These are phyloP conservation scores for Andrographis paniculata DNA, from an alignment of 305 asterid species.

Conservation along the genomic window DNA sequence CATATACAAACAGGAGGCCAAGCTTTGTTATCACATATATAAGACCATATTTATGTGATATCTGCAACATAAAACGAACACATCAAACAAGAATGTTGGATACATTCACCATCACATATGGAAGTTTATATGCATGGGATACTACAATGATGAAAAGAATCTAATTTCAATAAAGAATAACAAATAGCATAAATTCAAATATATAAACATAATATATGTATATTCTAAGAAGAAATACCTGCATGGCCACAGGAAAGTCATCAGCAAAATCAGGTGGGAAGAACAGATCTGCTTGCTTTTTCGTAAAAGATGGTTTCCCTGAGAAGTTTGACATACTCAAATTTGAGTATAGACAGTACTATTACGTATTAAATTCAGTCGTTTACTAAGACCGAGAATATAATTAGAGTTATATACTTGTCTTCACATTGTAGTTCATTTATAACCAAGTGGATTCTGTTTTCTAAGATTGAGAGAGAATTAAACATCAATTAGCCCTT, in stretches of 20 bases:
- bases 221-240: conserved; percentile 20
- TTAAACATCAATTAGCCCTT: not conserved
- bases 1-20: conserved; percentile 97
- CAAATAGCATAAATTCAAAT: not conserved
- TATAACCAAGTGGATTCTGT: not conserved
- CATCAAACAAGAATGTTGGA: not conserved
- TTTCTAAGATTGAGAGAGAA: not conserved
- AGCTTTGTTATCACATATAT: conserved; percentile 94
- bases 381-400: too few relatives aligned
- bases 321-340: conserved; percentile 14
- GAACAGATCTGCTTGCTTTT: conserved; percentile 98
- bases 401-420: too few relatives aligned
- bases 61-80: conserved; percentile 36
- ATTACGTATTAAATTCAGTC: not conserved
- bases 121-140: not conserved
- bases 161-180: not conserved
- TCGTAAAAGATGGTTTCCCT: conserved; percentile 90
- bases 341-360: not conserved
- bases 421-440: not conserved
- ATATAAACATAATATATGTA: not conserved
- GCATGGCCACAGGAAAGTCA: conserved; percentile 49
- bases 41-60: conserved; percentile 84
- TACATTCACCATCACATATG: not conserved
- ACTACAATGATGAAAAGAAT: not conserved
- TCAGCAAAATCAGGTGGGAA: conserved; percentile 97